Percentiles rank a stretch among this genome's conserved stretches.
These are phyloP conservation scores for Porphyrellus cyaneotinctus DNA, from an alignment of 768 basidiomycete genomes.

Conservation along the genomic window DNA sequence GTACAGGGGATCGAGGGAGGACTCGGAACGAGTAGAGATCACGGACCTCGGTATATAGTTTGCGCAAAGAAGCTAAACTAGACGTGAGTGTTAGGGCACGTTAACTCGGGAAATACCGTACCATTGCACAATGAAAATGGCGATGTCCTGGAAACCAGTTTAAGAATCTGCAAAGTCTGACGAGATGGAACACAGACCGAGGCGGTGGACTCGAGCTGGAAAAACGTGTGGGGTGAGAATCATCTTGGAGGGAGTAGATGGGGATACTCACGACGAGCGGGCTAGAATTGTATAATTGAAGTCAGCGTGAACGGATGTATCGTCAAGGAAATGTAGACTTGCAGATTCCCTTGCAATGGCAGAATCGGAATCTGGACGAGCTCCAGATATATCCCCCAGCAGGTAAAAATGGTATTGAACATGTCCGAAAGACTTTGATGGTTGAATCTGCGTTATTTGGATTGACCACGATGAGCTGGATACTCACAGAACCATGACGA, in stretches of 20 bases:
- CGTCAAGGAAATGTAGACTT: background rate
- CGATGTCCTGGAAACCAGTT: background rate
- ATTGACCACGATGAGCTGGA: background rate
- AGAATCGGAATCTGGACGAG: conserved; percentile 3
- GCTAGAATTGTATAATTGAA: background rate
- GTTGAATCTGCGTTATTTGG: background rate
- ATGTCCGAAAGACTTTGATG: conserved; percentile 12
- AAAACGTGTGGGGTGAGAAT: background rate
- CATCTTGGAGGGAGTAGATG: background rate
- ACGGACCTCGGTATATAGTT: conserved; percentile 9
- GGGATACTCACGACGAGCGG: conserved; percentile 11
- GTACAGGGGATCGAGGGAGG: background rate
- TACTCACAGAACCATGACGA: conserved; percentile 7
- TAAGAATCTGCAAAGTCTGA: background rate
- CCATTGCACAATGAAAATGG: conserved; percentile 15
- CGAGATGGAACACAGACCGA: conserved; percentile 5
- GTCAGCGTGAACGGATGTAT: background rate
- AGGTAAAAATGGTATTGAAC: conserved; percentile 7
- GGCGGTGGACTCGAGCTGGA: conserved; percentile 13
- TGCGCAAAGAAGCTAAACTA: conserved; percentile 9
- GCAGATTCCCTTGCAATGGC: conserved; percentile 7
- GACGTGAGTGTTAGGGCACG: background rate
- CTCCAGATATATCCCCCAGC: conserved; percentile 9
- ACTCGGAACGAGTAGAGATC: background rate
- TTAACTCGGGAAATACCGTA: background rate